These are phyloP conservation scores for Sideroxylon spinosum DNA, from an alignment of 179 eudicot genomes.

Conservation along the genomic window DNA sequence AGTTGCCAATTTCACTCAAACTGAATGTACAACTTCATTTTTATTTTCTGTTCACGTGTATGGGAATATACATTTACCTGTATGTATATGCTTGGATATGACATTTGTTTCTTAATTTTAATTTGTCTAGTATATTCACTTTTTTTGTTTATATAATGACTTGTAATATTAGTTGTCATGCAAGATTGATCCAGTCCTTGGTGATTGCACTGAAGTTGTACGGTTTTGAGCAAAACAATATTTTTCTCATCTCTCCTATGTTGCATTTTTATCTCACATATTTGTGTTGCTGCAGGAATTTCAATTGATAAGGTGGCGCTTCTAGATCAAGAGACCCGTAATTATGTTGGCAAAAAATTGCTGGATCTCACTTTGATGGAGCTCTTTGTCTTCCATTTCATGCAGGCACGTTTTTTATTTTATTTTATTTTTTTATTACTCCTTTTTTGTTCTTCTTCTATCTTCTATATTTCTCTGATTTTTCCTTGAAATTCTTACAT, in stretches of 20 bases:
- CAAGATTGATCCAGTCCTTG: neutral
- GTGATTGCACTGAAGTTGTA: neutral
- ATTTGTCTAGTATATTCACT: neutral
- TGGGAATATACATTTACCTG: neutral
- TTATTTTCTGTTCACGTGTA: neutral
- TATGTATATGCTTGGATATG: neutral
- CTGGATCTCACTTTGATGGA: constrained; percentile 86
- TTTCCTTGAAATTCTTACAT: neutral
- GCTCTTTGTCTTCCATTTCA: constrained; percentile 81
- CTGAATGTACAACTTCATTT: neutral
- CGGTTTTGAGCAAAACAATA: neutral
- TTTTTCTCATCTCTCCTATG: neutral
- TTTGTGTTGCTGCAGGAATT: constrained; percentile 46
- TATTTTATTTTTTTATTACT: neutral
- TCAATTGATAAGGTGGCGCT: constrained; percentile 81
- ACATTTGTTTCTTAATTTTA: neutral
- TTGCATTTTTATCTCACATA: constrained; percentile 9
- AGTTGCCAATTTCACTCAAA: neutral
- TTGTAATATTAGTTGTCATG: neutral
- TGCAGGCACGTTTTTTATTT: constrained; percentile 77
- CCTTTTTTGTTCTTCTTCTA: neutral
- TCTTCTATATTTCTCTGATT: neutral
- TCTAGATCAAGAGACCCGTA: constrained; percentile 79
- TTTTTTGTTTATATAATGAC: neutral
- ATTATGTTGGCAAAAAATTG: constrained; percentile 76